A percentile compares a stretch with the other conserved stretches of the same genome.
These are phyloP conservation scores for Talaromyces pinophilus DNA, from an alignment of 2,329 filamentous ascomycete genomes.

Conservation along the genomic window DNA sequence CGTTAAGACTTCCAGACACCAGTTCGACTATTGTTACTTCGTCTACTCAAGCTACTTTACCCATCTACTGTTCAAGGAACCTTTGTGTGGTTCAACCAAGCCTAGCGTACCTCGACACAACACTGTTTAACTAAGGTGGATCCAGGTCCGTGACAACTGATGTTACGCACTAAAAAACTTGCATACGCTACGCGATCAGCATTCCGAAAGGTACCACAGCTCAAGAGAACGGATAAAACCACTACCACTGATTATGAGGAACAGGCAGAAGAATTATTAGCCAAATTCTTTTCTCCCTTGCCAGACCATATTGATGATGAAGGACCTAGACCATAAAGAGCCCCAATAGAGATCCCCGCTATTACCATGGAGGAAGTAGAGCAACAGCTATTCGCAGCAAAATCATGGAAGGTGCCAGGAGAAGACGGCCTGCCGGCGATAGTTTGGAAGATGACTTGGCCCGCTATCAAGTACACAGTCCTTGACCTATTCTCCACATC, in stretches of 20 bases:
- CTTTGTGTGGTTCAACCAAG: no score
- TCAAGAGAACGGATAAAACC: not conserved
- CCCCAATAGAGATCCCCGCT: not conserved
- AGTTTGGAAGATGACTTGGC: not conserved
- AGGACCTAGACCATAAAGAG: not conserved
- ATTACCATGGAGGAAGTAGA: not conserved
- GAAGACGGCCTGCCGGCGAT: not conserved
- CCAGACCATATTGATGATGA: not conserved
- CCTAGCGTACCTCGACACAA: no score
- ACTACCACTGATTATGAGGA: not conserved
- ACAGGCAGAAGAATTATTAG: conserved; percentile 2
- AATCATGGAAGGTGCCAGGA: not conserved
- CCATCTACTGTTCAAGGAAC: no score
- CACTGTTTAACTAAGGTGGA: no score
- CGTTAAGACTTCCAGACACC: no score
- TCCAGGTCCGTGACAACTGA: no score
- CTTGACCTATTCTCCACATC: not conserved
- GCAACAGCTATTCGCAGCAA: not conserved
- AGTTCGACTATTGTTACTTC: no score
- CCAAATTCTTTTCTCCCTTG: not conserved
- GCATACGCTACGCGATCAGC: no score
- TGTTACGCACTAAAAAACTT: no score
- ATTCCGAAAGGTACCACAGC: not conserved
- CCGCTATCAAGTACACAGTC: not conserved
- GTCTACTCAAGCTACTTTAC: no score